phyloP scores from a whole-genome alignment of 2,329 filamentous ascomycete genomes.

The Cercospora sp. region DNA sequence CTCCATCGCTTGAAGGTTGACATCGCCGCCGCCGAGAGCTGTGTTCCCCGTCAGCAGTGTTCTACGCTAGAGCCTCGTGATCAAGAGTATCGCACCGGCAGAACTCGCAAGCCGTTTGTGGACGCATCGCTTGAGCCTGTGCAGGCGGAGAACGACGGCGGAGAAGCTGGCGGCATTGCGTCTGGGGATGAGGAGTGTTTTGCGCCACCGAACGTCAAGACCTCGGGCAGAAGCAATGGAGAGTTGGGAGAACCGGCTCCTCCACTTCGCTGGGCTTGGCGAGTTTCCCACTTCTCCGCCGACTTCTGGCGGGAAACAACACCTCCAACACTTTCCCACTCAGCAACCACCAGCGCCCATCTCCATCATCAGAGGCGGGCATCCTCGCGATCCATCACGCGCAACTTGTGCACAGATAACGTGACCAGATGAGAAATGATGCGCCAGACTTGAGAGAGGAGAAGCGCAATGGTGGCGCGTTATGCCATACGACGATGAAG shows the following conservation, averaged over 20 bases:
- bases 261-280: not conserved
- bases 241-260: not conserved
- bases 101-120: conserved; percentile 13
- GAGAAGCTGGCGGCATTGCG: conserved; percentile 4
- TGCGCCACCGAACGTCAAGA: not conserved
- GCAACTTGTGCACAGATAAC: not conserved
- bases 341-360: not conserved
- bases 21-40: conserved; percentile 15
- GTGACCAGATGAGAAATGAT: not conserved
- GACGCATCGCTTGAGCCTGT: conserved; percentile 7
- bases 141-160: not conserved
- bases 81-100: conserved; percentile 8
- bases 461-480: not conserved
- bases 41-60: not conserved
- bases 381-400: not conserved
- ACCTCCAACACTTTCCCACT: not conserved
- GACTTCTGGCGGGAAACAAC: not conserved
- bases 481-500: not conserved
- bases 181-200: not conserved
- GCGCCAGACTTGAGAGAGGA: not conserved
- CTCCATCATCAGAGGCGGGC: not conserved
- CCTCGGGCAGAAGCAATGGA: not conserved
- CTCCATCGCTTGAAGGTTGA: not conserved
- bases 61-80: not conserved
- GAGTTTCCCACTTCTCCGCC: conserved; percentile 7